Evolutionary conservation across 495 filamentous ascomycete genomes (phyloP), one percentile per base, ranked within the genome.

Genomic region (Hypoxylon lienhwacheense): DNA sequence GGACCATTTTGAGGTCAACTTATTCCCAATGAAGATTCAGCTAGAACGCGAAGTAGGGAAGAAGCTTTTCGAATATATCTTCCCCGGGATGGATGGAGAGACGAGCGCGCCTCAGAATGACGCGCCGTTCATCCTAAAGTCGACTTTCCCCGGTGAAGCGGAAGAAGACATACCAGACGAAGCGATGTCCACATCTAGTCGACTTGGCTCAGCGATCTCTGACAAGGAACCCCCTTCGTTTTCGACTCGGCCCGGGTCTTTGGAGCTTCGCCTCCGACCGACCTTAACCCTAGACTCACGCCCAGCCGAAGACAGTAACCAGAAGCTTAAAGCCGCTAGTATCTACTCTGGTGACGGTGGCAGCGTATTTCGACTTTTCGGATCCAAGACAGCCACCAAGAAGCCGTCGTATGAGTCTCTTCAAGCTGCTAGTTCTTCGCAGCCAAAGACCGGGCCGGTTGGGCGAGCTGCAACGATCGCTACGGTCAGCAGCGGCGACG

Each of bases 61-160:
- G 66, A 91, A 85, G 67, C 78, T 99, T 14, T 97, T 97, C 63
- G 92, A 97, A 69, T 99, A 99, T 72, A 89, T 97, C 53, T 99
- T 99, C 73, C 93, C 93, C 0, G 89, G 87, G 24, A 69, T 75
- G 12, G 73, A 77, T 16, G 50, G 37, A 15, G 67, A 67, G 49
- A 76, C 44, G 72, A 73, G 33, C 7, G 58, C 2, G 73, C 75
- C 53, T 48, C 83, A 84, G 63, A 81, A 83, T 35, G 81, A 84
- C 12, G 90, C 87, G 20, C 89, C 92, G 4, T 89, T 92, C 67
- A 82, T 91, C 69, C 78, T 91, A 59, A 93, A 88, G 67, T 82
- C 92, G 36, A 85, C 86, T 62, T 73, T 84, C 47, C 78, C 85
- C 0, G 81, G 78, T 0, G 84, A 86, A 20, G 81, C 83, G n/a